phyloP scores from a whole-genome alignment of 129 eudicot genomes.

The Centrapalus pauciflorus region DNA sequence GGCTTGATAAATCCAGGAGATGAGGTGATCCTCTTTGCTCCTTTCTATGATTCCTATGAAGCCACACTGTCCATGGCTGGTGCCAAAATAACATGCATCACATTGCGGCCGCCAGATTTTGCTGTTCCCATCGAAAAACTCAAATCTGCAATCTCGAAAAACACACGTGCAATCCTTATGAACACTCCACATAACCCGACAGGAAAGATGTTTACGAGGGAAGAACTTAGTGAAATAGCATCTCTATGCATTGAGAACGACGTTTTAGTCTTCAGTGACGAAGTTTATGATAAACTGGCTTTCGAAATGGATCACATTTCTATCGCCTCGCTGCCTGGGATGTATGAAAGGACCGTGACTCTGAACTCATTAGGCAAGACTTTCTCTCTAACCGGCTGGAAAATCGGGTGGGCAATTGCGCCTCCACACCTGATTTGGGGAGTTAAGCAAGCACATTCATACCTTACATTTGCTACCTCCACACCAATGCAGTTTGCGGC shows the following conservation, averaged over 20 bases:
- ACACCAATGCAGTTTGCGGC: constrained; percentile 97
- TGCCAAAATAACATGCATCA: constrained; percentile 67
- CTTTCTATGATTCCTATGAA: constrained; percentile 90
- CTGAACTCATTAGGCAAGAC: constrained; percentile 91
- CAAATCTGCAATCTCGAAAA: constrained; percentile 58
- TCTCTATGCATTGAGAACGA: constrained; percentile 81
- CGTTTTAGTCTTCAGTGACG: constrained; percentile 81
- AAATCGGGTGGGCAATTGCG: constrained; percentile 99
- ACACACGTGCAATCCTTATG: constrained; percentile 86
- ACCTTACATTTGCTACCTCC: constrained; percentile 88
- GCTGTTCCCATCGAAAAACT: constrained; percentile 72
- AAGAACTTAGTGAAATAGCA: constrained; percentile 67
- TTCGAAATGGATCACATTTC: constrained; percentile 95
- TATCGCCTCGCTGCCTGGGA: constrained; percentile 86
- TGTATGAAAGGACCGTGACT: constrained; percentile 93
- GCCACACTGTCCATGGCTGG: constrained; percentile 98
- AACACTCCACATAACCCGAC: constrained; percentile 98
- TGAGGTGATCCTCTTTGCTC: constrained; percentile 87
- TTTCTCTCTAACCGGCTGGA: constrained; percentile 94
- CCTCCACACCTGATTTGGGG: constrained; percentile 93
- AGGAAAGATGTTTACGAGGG: constrained; percentile 81
- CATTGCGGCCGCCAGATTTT: constrained; percentile 79
- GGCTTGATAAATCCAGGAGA: constrained; percentile 95
- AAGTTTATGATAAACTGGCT: constrained; percentile 87
- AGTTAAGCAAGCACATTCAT: constrained; percentile 87